Evolutionary conservation across 345 rosid species (phyloP), one percentile per base, ranked within the genome.

Genomic region (Salix exigua): DNA sequence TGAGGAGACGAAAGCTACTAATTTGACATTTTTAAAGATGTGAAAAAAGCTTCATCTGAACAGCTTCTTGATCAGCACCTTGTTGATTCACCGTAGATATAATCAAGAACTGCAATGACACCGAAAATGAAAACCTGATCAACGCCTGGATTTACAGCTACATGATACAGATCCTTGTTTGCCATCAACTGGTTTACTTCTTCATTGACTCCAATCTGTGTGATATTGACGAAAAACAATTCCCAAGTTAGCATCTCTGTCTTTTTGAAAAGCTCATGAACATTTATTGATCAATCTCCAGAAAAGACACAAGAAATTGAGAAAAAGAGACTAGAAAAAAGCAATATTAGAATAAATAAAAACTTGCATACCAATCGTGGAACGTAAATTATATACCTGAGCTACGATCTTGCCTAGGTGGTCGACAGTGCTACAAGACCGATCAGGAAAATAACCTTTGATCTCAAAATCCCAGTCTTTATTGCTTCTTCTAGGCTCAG

Each of bases 91-190:
- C 93, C 94, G 64, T 89, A 70, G 42, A 91, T 89, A 73, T 89
- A 81, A 60, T 93, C 97, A n/a, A 95, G 90, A 82, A 88, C 88
- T 0, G 91, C 89, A 60, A 93, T 80, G 12, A 95, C 82, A 50
- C 97, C 97, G 12, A 89, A 85, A 46, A 90, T 88, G 77, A 93
- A 91, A 74, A 92, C 96, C 72, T 89, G 90, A 83, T 93, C 97
- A 0, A 87, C 76, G 18, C 84, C 92, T 0, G 91, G 82, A 64
- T 78, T 88, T 37, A 89, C 85, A 23, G 75, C 78, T 2, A 95
- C 90, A 55, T 89, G 85, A 26, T 93, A 94, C 1, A 91, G 71
- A 81, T 95, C 97, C 80, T 83, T 89, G 71, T 82, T 88, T 2
- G 69, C 78, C 81, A 75, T 86, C 86, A 88, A 68, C 75, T 82